Base-by-base conservation (phyloP, 352 stramenopile species). In the Peronospora destructor region DNA sequence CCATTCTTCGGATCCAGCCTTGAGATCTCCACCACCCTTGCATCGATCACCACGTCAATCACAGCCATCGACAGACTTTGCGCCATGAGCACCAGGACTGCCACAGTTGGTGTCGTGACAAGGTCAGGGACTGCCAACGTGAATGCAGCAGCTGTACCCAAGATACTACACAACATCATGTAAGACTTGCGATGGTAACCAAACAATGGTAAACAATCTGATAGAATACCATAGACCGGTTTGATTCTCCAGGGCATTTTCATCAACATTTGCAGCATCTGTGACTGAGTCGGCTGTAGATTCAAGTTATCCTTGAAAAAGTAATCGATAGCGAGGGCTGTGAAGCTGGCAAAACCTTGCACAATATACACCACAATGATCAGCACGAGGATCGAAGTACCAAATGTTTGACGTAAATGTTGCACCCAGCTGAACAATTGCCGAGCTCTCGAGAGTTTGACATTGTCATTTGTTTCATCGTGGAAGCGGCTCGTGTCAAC, bases 301-400 rank as follows among this genome's bases (percentile, higher is more conserved):
- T 95, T 74, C 28, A 98, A 70, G 45, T 98, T 78, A 69, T 98
- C 94, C 54, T 98, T 98, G 33, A 98, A 86, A 37, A 98, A 95
- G 66, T 97, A 98, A 39, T 95, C 98, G 64, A 97, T 72, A 30
- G 92, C 89, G 4, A 98, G 60, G 14, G 71, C 68, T 10, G 88
- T 94, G 32, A 98, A 87, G 52, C 89, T 96, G 16, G 95, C 73
- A 35, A 97, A 96, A 16, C 94, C 94, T 64, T 98, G 90, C 0
- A 96, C 87, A 42, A 95, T 92, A 61, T 98, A 97, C 42, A 97
- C 94, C 0, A 79, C 79, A 16, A 59, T 68, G 19, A 87, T 73
- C 11, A 91, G 62, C 42, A 84, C 48, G 16, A 91, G 55, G 48
- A 89, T 87, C 17, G 69, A 59, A 32, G 70, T 82, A 13, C 77